Evolutionary conservation across 441 rosid genomes (phyloP), one percentile per base, ranked within the genome.

Genomic region (Metrosideros polymorpha): DNA sequence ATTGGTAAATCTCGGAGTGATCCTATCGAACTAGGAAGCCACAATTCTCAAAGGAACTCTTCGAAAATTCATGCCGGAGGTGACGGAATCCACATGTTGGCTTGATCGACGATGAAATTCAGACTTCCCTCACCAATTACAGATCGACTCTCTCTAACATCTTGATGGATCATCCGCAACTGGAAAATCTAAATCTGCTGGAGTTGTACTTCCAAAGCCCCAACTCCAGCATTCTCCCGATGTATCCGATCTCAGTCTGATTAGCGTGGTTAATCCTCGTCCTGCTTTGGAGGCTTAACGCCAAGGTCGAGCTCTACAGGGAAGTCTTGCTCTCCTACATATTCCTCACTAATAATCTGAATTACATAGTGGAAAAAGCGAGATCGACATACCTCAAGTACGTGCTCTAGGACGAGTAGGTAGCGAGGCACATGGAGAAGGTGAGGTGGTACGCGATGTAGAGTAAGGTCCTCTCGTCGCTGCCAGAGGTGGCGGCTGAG

Each of bases 41-140:
- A 63, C 88, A 45, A 88, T 94, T 77, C 93, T 77, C 93, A 86
- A 47, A 92, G 91, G 85, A 93, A n/a, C n/a, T n/a, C 93, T 0
- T 86, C 91, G 3, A 92, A 88, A 84, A 45, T 86, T 50, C 82
- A 53, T 10, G 89, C 87, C 45, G 49, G 87, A 15, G 96, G 94
- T 17, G 93, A 95, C 47, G 93, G 95, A 85, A 86, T 92, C 88
- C 95, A 92, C 84, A 90, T 83, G 76, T 89, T 89, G 84, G 89
- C 92, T 18, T 63, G 76, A 83, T 86, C 90, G 83, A 86, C 87
- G 24, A 91, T 91, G 92, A 83, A 61, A 24, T 91, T 88, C 91
- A 83, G 85, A 86, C 89, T 79, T 90, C 91, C 27, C 92, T 91
- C 8, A 86, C 90, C 83, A 86, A 87, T 32, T 57, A 91, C 87